Evolutionary conservation across 257 asterid genomes (phyloP).

Genomic region (Solanum tarijense): DNA sequence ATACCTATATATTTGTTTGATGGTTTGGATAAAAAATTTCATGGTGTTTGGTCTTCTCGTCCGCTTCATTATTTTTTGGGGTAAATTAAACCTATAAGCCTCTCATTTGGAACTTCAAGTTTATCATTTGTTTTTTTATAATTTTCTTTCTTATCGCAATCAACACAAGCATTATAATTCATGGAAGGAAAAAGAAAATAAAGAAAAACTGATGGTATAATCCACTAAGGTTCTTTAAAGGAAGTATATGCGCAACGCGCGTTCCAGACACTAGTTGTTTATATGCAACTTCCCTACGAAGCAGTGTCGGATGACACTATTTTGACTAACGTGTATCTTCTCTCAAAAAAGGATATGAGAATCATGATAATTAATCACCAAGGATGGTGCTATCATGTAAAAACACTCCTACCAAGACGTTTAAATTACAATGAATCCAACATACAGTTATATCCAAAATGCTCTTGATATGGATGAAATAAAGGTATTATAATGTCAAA

Average conservation of each 20-base stretch:
- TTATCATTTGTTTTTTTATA: neutral
- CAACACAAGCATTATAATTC: neutral
- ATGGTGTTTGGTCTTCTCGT: neutral
- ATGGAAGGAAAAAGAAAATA: neutral
- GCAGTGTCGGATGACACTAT: neutral
- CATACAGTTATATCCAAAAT: neutral
- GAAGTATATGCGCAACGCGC: neutral
- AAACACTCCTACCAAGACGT: neutral
- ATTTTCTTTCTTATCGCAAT: neutral
- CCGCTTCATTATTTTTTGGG: neutral
- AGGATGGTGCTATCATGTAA: neutral
- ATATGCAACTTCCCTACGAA: too few species aligned
- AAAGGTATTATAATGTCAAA: neutral
- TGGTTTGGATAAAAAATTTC: neutral
- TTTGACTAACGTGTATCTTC: neutral
- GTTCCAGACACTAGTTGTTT: neutral
- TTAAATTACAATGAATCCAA: neutral
- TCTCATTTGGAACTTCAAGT: neutral
- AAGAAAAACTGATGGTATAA: neutral
- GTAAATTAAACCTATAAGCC: neutral
- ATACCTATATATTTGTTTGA: neutral
- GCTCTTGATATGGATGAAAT: neutral
- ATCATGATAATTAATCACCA: neutral
- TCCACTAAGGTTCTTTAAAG: neutral
- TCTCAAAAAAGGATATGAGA: neutral